phyloP scores from a whole-genome alignment of 495 filamentous ascomycete genomes.

The Lichenothelia convexa region DNA sequence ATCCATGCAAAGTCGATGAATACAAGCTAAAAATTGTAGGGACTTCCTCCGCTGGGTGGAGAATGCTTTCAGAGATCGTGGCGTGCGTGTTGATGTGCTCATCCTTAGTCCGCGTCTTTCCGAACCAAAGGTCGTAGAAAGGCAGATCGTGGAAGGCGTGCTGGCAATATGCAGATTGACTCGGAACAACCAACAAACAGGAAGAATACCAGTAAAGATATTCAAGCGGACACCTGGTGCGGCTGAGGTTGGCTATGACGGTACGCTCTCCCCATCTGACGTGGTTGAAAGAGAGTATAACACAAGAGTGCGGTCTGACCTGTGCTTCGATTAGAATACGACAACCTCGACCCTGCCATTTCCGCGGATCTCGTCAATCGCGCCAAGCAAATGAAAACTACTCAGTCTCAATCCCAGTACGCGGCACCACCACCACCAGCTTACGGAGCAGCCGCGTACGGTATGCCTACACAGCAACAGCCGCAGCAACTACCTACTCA shows the following conservation, averaged over 20 bases:
- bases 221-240: constrained; percentile 61
- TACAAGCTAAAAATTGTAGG: constrained; percentile 17
- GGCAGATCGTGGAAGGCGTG: constrained; percentile 79
- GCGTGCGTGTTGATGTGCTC: constrained; percentile 57
- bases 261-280: constrained; percentile 20
- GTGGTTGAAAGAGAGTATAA: not conserved
- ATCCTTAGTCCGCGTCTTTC: constrained; percentile 60
- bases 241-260: constrained; percentile 58
- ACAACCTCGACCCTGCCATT: constrained; percentile 54
- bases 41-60: constrained; percentile 73
- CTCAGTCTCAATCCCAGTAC: constrained; percentile 8
- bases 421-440: constrained; percentile 9
- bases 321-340: constrained; percentile 48
- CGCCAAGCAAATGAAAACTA: constrained; percentile 39
- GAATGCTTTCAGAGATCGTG: constrained; percentile 47
- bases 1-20: too few relatives aligned
- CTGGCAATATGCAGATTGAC: constrained; percentile 65
- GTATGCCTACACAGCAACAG: constrained; percentile 9
- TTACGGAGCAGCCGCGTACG: constrained; percentile 13
- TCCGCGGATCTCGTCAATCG: constrained; percentile 65
- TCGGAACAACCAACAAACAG: constrained; percentile 41
- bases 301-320: too few relatives aligned
- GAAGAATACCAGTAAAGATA: constrained; percentile 60
- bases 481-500: constrained; percentile 18
- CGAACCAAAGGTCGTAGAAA: constrained; percentile 56